These are phyloP conservation scores for Claviceps pazoutovae DNA, from an alignment of 2,329 filamentous ascomycete species.

Conservation along the genomic window DNA sequence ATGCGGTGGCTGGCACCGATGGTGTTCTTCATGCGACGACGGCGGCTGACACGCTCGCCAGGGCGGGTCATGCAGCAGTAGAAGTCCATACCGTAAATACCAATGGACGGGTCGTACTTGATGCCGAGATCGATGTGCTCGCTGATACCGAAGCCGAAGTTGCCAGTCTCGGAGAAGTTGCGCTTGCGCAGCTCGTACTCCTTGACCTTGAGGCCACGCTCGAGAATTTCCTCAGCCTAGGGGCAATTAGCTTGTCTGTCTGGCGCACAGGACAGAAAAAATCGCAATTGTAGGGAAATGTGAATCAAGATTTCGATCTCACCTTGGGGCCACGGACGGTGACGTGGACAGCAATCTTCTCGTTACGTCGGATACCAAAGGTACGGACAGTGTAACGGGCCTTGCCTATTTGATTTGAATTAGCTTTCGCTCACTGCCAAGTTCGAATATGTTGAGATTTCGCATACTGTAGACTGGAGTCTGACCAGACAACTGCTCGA, in stretches of 20 bases:
- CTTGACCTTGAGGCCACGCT: conserved; percentile 99
- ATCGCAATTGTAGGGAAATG: not conserved
- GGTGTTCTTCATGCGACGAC: conserved; percentile 74
- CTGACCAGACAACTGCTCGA: conserved; percentile 98
- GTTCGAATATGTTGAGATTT: not conserved
- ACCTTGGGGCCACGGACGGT: conserved; percentile 90
- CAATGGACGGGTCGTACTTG: conserved; percentile 98
- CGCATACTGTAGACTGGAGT: conserved; percentile 94
- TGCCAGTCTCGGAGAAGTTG: conserved; percentile 99
- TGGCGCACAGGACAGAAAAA: not conserved
- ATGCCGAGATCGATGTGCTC: conserved; percentile 99
- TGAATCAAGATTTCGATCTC: conserved; percentile 7
- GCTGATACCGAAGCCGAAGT: conserved; percentile 99
- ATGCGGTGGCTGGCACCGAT: conserved; percentile 87
- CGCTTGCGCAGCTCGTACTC: conserved; percentile 98
- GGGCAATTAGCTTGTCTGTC: conserved; percentile 12
- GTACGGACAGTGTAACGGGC: conserved; percentile 99
- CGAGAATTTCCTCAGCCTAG: conserved; percentile 94
- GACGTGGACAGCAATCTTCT: conserved; percentile 99
- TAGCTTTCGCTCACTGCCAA: conserved; percentile 6
- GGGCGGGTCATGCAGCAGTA: conserved; percentile 99
- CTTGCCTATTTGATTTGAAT: conserved; percentile 54
- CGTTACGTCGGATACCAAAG: conserved; percentile 99
- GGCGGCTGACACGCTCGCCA: conserved; percentile 93
- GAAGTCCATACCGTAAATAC: conserved; percentile 99